Percentiles rank a stretch among this genome's conserved stretches.
phyloP scores from a whole-genome alignment of 352 stramenopile species.

The Phytophthora vignae region DNA sequence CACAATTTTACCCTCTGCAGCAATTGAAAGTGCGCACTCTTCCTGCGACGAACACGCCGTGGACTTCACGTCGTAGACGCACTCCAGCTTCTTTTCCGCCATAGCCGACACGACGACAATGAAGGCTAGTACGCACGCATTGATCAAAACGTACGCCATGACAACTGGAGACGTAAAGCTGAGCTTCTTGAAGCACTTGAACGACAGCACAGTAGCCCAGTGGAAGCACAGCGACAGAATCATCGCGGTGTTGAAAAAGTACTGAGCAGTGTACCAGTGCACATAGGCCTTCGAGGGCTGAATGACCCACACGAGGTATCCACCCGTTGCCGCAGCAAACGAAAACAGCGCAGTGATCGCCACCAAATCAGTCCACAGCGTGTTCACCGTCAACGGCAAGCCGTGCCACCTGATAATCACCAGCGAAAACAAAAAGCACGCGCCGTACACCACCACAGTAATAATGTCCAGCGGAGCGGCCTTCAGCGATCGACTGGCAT shows the following conservation, averaged over 20 bases:
- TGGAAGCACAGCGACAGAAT: slow-evolving; percentile 91
- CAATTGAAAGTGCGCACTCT: slow-evolving; percentile 64
- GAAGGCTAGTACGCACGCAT: slow-evolving; percentile 67
- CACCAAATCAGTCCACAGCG: slow-evolving; percentile 88
- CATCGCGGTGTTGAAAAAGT: slow-evolving; percentile 91
- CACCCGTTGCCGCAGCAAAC: slow-evolving; percentile 79
- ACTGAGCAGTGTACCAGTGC: slow-evolving; percentile 87
- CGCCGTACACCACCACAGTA: slow-evolving; percentile 75
- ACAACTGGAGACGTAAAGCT: slow-evolving; percentile 82
- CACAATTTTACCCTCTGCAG: slow-evolving; percentile 73
- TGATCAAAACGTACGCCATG: slow-evolving; percentile 74
- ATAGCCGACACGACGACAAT: slow-evolving; percentile 70
- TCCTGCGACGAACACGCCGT: slow-evolving; percentile 60
- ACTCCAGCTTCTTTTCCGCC: slow-evolving; percentile 66
- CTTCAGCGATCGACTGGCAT: slow-evolving; percentile 61
- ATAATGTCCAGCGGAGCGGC: slow-evolving; percentile 72
- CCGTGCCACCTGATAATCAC: slow-evolving; percentile 89
- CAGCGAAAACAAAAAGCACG: slow-evolving; percentile 83
- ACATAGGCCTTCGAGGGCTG: slow-evolving; percentile 87
- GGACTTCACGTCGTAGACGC: slow-evolving; percentile 74
- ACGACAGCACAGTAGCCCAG: slow-evolving; percentile 84
- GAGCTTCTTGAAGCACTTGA: slow-evolving; percentile 91
- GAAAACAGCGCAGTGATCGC: slow-evolving; percentile 85
- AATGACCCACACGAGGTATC: slow-evolving; percentile 86
- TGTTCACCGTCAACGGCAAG: slow-evolving; percentile 82